Base-by-base conservation (phyloP, 208 protist species). In the Herpetomonas tarakana region DNA sequence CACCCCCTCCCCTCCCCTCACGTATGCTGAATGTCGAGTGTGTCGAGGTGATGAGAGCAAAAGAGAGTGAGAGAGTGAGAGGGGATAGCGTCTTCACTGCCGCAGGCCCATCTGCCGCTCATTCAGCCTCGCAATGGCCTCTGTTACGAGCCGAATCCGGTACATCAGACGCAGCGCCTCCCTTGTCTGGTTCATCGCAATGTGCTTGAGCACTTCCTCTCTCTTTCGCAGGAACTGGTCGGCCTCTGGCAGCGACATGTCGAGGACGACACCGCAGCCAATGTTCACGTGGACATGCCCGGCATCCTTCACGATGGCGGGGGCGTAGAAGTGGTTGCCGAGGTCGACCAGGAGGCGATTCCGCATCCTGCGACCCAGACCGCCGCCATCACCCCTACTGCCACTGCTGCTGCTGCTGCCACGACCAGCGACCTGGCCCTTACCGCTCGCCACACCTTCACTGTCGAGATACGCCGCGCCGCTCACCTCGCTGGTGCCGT, bases 341-440 rank as follows among this genome's bases (percentile, higher is more conserved):
- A 94, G 54, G 64, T 94, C 79, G 3, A 91, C 82, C 28, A 94
- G 73, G 29, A 94, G 76, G 14, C 68, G 76, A 58, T 85, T 90
- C 16, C 72, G 66, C 58, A 74, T 68, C 56, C 31, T 52, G 62
- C 19, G 46, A 47, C 14, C 14, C 6, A 18, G 9, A 14, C 6
- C 35, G 14, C 9, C 35, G 35, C 35, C 35, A 18, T 6, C 35
- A 41, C 35, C 35, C 9, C 35, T 41, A 14, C 19, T 45, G 57
- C 31, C 28, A 26, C 45, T 58, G 28, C 18, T 38, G 54, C 28
- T 61, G 47, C 28, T 35, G 7, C n/a, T 45, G 4, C 47, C 46
- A 58, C 26, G 6, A 2, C 14, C 28, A n/a, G 38, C 14, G 22
- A 27, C 12, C 18, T 39, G 31, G 12, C 39, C 18, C 2, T 12